Base-by-base conservation (phyloP, 2,329 filamentous ascomycete genomes). In the Acrocalymma vagum region DNA sequence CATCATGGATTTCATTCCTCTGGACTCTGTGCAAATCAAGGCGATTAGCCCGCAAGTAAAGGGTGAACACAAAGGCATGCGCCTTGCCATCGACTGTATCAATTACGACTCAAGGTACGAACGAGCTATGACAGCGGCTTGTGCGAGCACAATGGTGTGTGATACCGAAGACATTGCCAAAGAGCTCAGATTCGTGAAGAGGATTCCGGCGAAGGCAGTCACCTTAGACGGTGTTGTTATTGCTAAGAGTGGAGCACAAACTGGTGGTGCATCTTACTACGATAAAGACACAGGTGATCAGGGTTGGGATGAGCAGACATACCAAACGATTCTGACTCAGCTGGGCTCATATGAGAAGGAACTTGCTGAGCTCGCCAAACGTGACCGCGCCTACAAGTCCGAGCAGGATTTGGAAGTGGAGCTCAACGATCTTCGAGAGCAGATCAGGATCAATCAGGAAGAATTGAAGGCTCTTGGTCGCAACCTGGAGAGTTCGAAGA, bases 21-120 rank as follows among this genome's bases (percentile, higher is more conserved):
- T 99, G 13, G 94, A 99, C 75, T 96, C 95, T 36, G 96, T 99
- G 68, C 95, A 97, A 63, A 92, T 96, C 64, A 92, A 90, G 67
- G 85, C 90, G 9, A 83, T 94, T 44, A 95, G 95, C 65, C 88
- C 90, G 5, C 92, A 90, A 45, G 78, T 99, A 53, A 96, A 96
- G 72, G 90, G 91, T 18, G 87, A 96, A 67, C 81, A 89, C 39
- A 88, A 89, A 25, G 90, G 88, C 29, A 85, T 85, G 70, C 85
- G 93, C 6, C 81, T 96, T 42, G 95, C 93, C 0, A 95, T 99
- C 51, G 94, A 99, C 67, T 95, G 91, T 0, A 93, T 99, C 58
- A 91, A 96, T 62, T 99, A 94, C 62, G 94, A 97, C 58, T 81
- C 87, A 3, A 83, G 87, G 1, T 82, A 96, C 33, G 90, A 96